Evolutionary conservation across 495 filamentous ascomycete genomes (phyloP), one percentile per base, ranked within the genome.

Genomic region (Neurospora sp.): DNA sequence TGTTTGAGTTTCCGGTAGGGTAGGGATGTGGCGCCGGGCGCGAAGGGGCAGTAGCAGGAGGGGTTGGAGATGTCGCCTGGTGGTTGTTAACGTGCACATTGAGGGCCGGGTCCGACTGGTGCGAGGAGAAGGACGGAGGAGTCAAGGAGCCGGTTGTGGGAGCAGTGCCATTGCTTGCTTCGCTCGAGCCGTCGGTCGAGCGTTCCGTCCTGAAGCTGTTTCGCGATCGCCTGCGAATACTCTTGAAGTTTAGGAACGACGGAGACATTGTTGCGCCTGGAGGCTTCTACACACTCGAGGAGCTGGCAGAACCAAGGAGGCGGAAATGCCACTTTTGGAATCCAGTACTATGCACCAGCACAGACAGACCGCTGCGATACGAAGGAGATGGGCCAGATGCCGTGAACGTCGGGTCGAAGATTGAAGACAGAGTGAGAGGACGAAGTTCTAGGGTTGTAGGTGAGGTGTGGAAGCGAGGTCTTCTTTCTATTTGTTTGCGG

Each of bases 141-240:
- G 84, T 86, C 22, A 82, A 68, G 8, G 84, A 83, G 38, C 84
- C 84, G 73, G 77, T 82, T 48, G 83, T 82, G 53, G 87, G 87
- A n/a, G 83, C 79, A 42, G 80, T 81, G 48, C 80, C 76, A 66
- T 82, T 79, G 12, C 79, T 82, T 59, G 82, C 80, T 69, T 84
- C 82, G 76, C 86, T 88, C 16, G 88, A 86, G 31, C 79, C 78
- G 70, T 88, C 86, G 68, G 85, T 86, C 31, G 88, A 87, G 46
- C 83, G 84, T 53, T 85, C 84, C 39, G 87, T 85, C 70, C 83
- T 83, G 81, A 92, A 88, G 83, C 85, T 90, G 71, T 90, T 87
- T 78, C 85, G 90, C 75, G 92, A 92, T 72, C 89, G 89, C 76
- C 93, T 88, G 75, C 92, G 90, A 69, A 97, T 82, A 74, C 92